Evolutionary conservation across 805 yeast genomes (phyloP).

Genomic region (Metschnikowia proteae): DNA sequence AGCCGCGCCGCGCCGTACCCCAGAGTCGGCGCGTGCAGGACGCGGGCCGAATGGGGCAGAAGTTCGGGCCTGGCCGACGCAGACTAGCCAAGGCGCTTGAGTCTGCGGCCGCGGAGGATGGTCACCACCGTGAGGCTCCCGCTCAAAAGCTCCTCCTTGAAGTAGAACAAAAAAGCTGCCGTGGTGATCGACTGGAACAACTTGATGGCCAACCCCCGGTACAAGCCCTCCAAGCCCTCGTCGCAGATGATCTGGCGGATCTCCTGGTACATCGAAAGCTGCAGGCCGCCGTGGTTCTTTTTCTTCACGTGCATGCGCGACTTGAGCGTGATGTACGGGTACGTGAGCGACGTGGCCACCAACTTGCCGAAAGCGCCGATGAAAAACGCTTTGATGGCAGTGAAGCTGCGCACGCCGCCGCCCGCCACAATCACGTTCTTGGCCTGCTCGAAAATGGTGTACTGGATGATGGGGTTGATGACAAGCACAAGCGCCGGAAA

Average conservation of each 20-base stretch:
- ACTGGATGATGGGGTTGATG: conserved; percentile 85
- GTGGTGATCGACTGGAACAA: conserved; percentile 79
- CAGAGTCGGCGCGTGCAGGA: not conserved
- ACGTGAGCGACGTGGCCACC: conserved; percentile 83
- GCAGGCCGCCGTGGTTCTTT: conserved; percentile 15
- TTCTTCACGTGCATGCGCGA: conserved; percentile 77
- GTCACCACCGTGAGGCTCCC: conserved; percentile 54
- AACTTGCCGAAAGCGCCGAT: conserved; percentile 89
- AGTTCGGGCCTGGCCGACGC: too few relatives aligned
- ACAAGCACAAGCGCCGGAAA: conserved; percentile 85
- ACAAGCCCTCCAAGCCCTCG: conserved; percentile 76
- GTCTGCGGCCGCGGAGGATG: conserved; percentile 21
- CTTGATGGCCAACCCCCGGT: conserved; percentile 78
- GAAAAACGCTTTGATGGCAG: conserved; percentile 74
- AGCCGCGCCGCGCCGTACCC: conserved; percentile 1
- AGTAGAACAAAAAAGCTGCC: conserved; percentile 85
- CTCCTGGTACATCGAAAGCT: conserved; percentile 45
- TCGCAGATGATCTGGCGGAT: conserved; percentile 55
- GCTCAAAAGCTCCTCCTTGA: conserved; percentile 77
- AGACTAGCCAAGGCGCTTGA: conserved; percentile 4
- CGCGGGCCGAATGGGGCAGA: too few relatives aligned
- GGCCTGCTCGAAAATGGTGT: conserved; percentile 85
- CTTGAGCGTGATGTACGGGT: conserved; percentile 88
- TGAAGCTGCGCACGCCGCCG: conserved; percentile 47
- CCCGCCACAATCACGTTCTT: conserved; percentile 59